Evolutionary conservation across 1,284 basidiomycete species (phyloP).

Genomic region (Moesziomyces globuligerus): DNA sequence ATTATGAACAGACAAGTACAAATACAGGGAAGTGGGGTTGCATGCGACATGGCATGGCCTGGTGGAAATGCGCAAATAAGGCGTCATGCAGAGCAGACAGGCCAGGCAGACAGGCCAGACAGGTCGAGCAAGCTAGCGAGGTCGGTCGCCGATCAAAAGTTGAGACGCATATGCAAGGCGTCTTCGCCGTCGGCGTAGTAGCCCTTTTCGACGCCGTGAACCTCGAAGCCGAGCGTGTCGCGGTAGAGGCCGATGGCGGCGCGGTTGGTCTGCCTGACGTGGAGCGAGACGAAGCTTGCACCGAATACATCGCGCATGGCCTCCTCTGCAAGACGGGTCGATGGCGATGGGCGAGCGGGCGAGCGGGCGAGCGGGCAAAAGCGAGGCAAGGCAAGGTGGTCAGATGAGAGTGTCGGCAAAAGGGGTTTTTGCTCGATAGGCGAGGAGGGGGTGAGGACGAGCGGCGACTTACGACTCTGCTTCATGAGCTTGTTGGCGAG

Average conservation of each 20-base stretch:
- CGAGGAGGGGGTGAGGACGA: too few relatives aligned
- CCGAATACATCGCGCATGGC: constrained; percentile 66
- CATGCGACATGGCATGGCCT: too few relatives aligned
- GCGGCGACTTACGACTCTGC: constrained; percentile 64
- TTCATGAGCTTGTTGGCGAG: constrained; percentile 66
- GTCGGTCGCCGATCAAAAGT: constrained; percentile 20
- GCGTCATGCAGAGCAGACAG: too few relatives aligned
- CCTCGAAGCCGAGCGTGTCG: constrained; percentile 64
- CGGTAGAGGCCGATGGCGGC: constrained; percentile 66
- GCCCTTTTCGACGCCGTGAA: constrained; percentile 61
- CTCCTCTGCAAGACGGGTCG: constrained; percentile 42
- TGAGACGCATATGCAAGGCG: constrained; percentile 63
- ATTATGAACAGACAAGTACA: constrained; percentile 8
- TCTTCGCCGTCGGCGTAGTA: constrained; percentile 67
- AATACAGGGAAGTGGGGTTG: constrained; percentile 9
- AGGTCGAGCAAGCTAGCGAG: too few relatives aligned
- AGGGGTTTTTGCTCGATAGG: too few relatives aligned
- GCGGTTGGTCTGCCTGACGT: constrained; percentile 65
- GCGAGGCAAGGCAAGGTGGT: neutral
- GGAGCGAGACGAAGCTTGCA: constrained; percentile 64
- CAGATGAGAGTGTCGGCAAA: neutral
- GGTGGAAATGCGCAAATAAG: too few relatives aligned
- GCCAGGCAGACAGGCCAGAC: too few relatives aligned
- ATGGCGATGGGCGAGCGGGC: too few relatives aligned
- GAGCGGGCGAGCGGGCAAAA: neutral